Evolutionary conservation across 2,329 filamentous ascomycete genomes (phyloP).

Genomic region (Fusarium continuum): DNA sequence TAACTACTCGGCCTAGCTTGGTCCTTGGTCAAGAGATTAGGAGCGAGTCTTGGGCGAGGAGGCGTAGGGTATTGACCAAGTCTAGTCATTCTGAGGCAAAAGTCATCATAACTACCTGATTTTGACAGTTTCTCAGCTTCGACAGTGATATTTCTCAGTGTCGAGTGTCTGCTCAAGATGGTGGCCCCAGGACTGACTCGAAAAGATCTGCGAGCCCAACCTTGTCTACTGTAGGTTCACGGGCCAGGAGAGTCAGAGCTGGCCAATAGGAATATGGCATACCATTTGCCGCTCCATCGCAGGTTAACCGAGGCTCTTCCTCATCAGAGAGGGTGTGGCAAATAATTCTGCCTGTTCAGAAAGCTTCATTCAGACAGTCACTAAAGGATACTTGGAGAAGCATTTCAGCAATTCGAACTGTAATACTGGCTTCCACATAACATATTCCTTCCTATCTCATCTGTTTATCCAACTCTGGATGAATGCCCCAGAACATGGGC

Average conservation of each 20-base stretch:
- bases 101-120: no score
- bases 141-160: neutral
- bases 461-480: no score
- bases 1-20: neutral
- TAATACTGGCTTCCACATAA: neutral
- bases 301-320: slow-evolving; percentile 11
- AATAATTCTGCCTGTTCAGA: neutral
- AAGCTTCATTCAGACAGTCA: neutral
- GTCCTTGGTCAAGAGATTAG: neutral
- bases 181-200: neutral
- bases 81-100: neutral
- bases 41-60: neutral
- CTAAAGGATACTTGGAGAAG: fast-evolving
- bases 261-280: slow-evolving; percentile 2
- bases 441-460: neutral
- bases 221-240: neutral
- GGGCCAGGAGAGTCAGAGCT: slow-evolving; percentile 10
- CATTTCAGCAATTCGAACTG: neutral
- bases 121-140: neutral
- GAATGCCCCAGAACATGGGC: slow-evolving; percentile 23
- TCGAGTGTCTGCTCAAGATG: neutral
- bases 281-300: neutral
- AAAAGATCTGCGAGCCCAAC: neutral
- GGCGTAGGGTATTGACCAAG: no score
- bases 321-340: neutral